Evolutionary conservation across 495 filamentous ascomycete genomes (phyloP), one percentile per base, ranked within the genome.

Genomic region (Apiosordaria backusii): DNA sequence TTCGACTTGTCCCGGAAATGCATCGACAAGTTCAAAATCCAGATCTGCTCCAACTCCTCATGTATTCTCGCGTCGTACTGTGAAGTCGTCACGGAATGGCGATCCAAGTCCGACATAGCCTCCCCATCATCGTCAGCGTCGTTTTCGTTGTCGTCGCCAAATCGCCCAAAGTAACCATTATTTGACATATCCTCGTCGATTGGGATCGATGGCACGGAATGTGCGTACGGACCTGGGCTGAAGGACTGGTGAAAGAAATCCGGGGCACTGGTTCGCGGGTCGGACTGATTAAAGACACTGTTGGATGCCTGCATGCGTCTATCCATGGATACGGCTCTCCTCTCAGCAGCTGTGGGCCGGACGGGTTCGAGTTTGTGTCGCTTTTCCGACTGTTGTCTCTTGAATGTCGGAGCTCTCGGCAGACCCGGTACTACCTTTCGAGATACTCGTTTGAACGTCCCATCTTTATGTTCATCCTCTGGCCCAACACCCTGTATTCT

Each of bases 11-110:
- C 95, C 60, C 94, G 89, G 74, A 97, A 98, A 79, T 97, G 92
- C 95, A 99, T 98, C 78, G 93, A 97, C 64, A 99, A 83, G 71
- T 99, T 99, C 67, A 99, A 82, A 65, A 98, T 97, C 95, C 95
- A 99, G 75, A 87, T 88, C 65, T 83, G 83, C 69, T 97, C 93
- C 68, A 97, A 82, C 78, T 98, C 95, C 67, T 89, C 86, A 64
- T 87, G 88, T 64, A 97, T 81, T 67, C 85, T 82, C 64, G 84
- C 82, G 29, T 86, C 84, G 65, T 85, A 80, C 53, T 80, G 78
- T 4, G 81, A 82, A 7, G 79, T 80, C 26, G 79, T 82, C 50
- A 81, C 79, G 27, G 83, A 84, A n/a, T 76, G 74, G 7, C 69
- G 6, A 9, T 13, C 71, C 67, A 83, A 78, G 29, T 69, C 50